A percentile compares a stretch with the other conserved stretches of the same genome.
phyloP scores from a whole-genome alignment of 345 rosid species.

The Salix caprea region DNA sequence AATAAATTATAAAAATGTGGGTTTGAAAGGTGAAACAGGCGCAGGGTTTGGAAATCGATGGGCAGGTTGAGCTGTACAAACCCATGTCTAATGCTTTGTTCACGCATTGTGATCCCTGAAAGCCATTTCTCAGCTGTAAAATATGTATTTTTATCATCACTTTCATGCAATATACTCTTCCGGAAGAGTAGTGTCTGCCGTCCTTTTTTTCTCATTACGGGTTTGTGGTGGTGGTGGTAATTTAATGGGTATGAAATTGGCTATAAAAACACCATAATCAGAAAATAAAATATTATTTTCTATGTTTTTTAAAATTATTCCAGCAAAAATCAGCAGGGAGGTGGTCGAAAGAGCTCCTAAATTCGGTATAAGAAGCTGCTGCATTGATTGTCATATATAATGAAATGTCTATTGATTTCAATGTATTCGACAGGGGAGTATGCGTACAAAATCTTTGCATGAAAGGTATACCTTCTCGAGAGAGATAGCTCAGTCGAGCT shows the following conservation, averaged over 20 bases:
- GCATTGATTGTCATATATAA: not conserved
- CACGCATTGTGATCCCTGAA: conserved; percentile 30
- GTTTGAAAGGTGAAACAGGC: not conserved
- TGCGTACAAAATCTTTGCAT: not conserved
- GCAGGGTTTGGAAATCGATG: conserved; percentile 2
- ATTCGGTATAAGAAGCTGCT: not conserved
- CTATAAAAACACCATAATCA: no score
- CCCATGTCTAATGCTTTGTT: not conserved
- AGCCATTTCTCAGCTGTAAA: conserved; percentile 37
- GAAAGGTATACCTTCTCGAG: not conserved
- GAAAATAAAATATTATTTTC: no score
- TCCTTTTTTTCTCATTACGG: no score
- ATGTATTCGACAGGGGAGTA: not conserved
- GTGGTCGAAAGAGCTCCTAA: not conserved
- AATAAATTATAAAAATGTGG: not conserved
- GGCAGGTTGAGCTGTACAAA: conserved; percentile 9
- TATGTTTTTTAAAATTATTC: no score
- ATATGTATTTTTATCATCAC: conserved; percentile 1
- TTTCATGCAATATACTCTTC: conserved; percentile 23
- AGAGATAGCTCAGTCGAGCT: conserved; percentile 24
- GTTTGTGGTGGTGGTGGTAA: no score
- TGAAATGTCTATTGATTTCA: no score
- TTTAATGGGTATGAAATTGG: no score
- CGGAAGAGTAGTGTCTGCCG: conserved; percentile 19
- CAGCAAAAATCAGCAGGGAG: no score